A percentile compares a stretch with the other conserved stretches of the same genome.
phyloP scores from a whole-genome alignment of 129 eudicot species.

The Scalesia atractyloides region DNA sequence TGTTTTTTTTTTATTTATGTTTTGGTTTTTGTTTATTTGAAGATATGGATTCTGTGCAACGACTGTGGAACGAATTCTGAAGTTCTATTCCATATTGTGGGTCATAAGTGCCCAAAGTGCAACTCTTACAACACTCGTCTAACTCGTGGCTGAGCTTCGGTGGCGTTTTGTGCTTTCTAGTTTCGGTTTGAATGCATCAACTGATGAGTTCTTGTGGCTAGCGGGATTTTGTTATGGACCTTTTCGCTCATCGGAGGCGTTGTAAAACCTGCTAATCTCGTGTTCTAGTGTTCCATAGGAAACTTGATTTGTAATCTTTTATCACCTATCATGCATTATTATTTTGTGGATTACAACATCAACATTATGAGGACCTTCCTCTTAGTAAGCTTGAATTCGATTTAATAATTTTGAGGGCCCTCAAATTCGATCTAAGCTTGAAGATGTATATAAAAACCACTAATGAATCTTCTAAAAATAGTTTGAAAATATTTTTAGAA shows the following conservation, averaged over 20 bases:
- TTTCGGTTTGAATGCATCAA: background rate
- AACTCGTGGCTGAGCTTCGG: slow-evolving; percentile 45
- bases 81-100: slow-evolving; percentile 70
- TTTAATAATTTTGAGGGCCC: too few relatives aligned
- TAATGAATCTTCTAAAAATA: too few relatives aligned
- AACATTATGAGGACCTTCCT: too few relatives aligned
- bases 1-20: background rate
- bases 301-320: background rate
- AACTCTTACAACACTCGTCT: slow-evolving; percentile 89
- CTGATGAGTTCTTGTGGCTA: background rate
- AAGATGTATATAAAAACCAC: too few relatives aligned
- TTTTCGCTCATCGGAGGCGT: background rate
- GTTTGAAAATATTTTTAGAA: too few relatives aligned
- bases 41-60: slow-evolving; percentile 89
- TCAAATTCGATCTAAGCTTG: too few relatives aligned
- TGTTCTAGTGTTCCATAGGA: background rate
- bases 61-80: slow-evolving; percentile 72
- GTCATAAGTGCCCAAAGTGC: slow-evolving; percentile 81
- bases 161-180: background rate
- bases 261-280: background rate
- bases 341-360: background rate
- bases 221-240: background rate
- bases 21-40: background rate
- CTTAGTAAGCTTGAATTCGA: too few relatives aligned
- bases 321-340: background rate